These are phyloP conservation scores for Trebouxia sp. DNA, from an alignment of 139 green algal species.

Conservation along the genomic window DNA sequence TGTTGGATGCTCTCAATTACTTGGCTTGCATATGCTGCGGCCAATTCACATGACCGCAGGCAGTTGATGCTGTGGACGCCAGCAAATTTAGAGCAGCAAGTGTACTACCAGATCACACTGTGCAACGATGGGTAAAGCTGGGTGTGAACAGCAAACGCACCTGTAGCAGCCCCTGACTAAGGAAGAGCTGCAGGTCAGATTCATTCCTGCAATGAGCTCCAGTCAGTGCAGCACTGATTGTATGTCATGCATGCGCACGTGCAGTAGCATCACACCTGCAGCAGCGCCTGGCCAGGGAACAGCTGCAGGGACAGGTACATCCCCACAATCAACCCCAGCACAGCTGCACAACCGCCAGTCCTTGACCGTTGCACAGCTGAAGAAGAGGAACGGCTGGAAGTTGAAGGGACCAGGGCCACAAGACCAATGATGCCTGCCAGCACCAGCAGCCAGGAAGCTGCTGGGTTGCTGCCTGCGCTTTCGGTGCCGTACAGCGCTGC, in stretches of 20 bases:
- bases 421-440: conserved; percentile 50
- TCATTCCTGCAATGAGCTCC: no score
- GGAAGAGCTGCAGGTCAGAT: no score
- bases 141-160: no score
- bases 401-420: conserved; percentile 19
- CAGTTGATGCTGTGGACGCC: no score
- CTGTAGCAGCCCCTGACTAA: no score
- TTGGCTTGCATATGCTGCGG: no score
- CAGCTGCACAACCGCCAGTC: conserved; percentile 30
- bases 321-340: conserved; percentile 63
- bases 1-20: no score
- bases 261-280: conserved; percentile 58
- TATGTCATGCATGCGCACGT: neutral
- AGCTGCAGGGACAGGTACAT: conserved; percentile 88
- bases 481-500: conserved; percentile 76
- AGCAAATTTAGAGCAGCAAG: no score
- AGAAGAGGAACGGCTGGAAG: neutral
- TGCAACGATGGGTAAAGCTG: no score
- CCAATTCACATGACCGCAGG: no score
- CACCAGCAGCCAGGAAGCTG: conserved; percentile 88
- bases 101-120: no score
- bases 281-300: conserved; percentile 67
- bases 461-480: conserved; percentile 67
- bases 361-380: neutral
- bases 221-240: neutral